Percentiles rank a stretch among this genome's conserved stretches.
Evolutionary conservation across 2,329 filamentous ascomycete species (phyloP).

Genomic region (Didymella segeticola): DNA sequence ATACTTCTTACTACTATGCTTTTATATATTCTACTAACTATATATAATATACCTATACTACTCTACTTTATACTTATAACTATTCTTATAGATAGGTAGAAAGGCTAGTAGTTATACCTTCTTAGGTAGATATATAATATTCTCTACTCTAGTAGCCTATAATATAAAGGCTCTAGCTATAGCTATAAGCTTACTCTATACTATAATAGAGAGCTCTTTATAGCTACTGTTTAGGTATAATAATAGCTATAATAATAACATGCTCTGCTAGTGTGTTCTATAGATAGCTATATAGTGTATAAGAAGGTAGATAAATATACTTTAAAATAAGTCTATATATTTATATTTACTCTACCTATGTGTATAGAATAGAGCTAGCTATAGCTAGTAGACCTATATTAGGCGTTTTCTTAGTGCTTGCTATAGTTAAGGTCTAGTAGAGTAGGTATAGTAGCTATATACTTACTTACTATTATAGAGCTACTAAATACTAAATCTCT

Average conservation of each 20-base stretch:
- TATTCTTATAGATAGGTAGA: background rate
- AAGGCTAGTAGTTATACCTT: background rate
- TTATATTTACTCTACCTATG: background rate
- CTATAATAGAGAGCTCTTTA: background rate
- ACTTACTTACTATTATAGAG: too few species aligned
- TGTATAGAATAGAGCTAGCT: too few species aligned
- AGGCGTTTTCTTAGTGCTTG: background rate
- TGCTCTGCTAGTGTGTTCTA: background rate
- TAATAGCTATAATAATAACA: background rate
- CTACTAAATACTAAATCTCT: too few species aligned
- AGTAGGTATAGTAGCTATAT: too few species aligned
- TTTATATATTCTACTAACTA: background rate
- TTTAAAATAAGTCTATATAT: background rate
- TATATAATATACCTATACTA: background rate
- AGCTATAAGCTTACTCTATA: background rate
- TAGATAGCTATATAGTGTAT: background rate
- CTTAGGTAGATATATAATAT: background rate
- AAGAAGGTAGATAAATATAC: background rate
- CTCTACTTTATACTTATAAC: conserved; percentile 2
- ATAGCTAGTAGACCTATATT: background rate
- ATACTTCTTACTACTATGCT: background rate
- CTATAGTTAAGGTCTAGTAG: too few species aligned
- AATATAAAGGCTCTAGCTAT: background rate
- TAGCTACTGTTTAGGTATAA: background rate
- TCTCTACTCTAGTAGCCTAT: background rate